A percentile compares a stretch with the other conserved stretches of the same genome.
These are phyloP conservation scores for Polytrichum formosum DNA, from an alignment of 225 moss, liverwort and hornwort genomes.

Conservation along the genomic window DNA sequence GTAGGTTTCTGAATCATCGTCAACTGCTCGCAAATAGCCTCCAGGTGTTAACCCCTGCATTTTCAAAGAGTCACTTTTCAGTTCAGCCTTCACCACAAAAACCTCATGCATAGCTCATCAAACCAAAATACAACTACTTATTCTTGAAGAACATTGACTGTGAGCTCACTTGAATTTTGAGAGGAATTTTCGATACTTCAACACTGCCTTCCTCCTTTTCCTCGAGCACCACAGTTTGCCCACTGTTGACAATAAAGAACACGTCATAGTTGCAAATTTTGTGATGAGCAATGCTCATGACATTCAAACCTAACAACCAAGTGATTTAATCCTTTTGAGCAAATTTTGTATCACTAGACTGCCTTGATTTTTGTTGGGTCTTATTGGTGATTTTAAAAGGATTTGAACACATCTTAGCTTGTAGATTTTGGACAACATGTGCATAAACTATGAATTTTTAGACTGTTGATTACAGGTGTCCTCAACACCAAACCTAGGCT, in stretches of 20 bases:
- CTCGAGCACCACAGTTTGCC: slow-evolving; percentile 73
- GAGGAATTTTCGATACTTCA: slow-evolving; percentile 37
- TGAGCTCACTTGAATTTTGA: slow-evolving; percentile 56
- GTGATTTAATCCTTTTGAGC: too few species aligned
- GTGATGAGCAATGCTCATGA: neutral
- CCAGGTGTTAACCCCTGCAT: slow-evolving; percentile 61
- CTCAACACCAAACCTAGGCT: too few species aligned
- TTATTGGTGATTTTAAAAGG: too few species aligned
- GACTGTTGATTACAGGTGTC: too few species aligned
- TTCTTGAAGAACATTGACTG: neutral
- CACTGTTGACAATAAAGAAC: slow-evolving; percentile 25
- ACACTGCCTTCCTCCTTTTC: slow-evolving; percentile 53
- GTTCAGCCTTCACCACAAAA: neutral
- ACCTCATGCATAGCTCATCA: neutral
- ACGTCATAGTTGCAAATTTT: neutral
- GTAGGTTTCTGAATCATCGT: slow-evolving; percentile 54
- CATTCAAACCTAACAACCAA: too few species aligned
- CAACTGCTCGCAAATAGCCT: slow-evolving; percentile 77
- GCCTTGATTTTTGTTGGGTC: too few species aligned
- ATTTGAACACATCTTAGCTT: too few species aligned
- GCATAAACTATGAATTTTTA: too few species aligned
- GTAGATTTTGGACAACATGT: too few species aligned
- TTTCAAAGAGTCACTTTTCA: too few species aligned
- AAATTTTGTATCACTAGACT: too few species aligned
- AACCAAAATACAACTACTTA: neutral